Evolutionary conservation across 2,329 filamentous ascomycete species (phyloP), one percentile per base, ranked within the genome.

Genomic region (Teratosphaeriaceae sp.): DNA sequence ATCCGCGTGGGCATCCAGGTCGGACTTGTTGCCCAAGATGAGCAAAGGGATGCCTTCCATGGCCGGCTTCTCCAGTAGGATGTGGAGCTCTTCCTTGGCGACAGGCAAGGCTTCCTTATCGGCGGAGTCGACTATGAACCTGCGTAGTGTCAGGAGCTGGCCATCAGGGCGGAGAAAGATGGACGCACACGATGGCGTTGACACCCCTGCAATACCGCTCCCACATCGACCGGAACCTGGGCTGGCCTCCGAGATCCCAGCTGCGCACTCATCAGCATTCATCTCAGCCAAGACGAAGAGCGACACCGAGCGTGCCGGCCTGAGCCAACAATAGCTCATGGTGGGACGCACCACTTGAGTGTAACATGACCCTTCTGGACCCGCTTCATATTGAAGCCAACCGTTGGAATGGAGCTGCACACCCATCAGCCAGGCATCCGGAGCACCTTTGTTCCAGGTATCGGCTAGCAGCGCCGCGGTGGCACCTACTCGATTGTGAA

Each of bases 351-450:
- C 79, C 92, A 98, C 71, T 97, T 97, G 60, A 98, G 76, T 57
- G 92, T 94, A 65, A 98, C 92, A 78, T 97, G 90, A 57, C 92
- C 92, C 63, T 92, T 90, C 70, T 96, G 89, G 58, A 98, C 88
- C 55, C 85, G 84, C 76, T 97, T 97, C 82, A 96, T 95, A 68
- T 97, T 98, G 75, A 97, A 97, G 53, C 92, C 92, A 59, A 98
- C 90, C 13, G 92, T 98, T 49, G 92, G 92, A 65, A 97, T 96
- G 54, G 90, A 94, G 74, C 90, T 97, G 72, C 62, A 69, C 54
- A 62, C 31, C 20, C 35, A 20, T 38, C 35, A 34, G 31, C 31
- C 40, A 38, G 43, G 40, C 24, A 20, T 42, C 36, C 44, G 39
- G 42, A 44, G 19, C 43, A 35, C 37, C 23, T 40, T 35, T 45